phyloP scores from a whole-genome alignment of 140 eudicot genomes.

The Flaveria floridana region DNA sequence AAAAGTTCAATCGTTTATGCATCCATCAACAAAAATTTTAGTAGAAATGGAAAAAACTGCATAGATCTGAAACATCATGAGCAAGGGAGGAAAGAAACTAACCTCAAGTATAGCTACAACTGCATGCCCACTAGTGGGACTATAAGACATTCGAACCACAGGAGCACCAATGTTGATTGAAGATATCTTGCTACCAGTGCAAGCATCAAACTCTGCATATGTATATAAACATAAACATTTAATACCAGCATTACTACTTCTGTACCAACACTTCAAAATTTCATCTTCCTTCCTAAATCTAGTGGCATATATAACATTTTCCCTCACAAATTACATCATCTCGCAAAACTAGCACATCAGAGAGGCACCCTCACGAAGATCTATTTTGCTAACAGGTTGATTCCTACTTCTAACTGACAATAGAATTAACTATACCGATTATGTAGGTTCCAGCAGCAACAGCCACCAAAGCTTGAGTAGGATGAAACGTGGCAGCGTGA shows the following conservation, averaged over 20 bases:
- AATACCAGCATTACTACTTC: not conserved
- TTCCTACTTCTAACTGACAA: conserved; percentile 17
- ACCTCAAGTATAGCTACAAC: conserved; percentile 95
- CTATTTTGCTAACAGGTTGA: conserved; percentile 18
- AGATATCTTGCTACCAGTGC: conserved; percentile 89
- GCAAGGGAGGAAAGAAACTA: conserved; percentile 20
- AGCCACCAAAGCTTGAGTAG: conserved; percentile 74
- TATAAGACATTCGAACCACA: conserved; percentile 88
- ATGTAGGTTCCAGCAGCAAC: conserved; percentile 80
- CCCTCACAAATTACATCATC: conserved; percentile 11
- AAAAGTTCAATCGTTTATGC: conserved; percentile 17
- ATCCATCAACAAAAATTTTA: not conserved
- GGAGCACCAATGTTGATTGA: conserved; percentile 88
- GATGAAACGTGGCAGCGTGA: conserved; percentile 98
- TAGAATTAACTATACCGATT: conserved; percentile 51
- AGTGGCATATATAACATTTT: not conserved
- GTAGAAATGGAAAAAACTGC: not conserved
- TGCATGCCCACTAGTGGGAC: conserved; percentile 86
- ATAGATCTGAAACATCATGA: conserved; percentile 13
- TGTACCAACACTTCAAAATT: conserved; percentile 15
- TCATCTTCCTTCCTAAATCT: conserved; percentile 17
- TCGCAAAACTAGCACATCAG: not conserved
- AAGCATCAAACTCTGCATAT: conserved; percentile 78
- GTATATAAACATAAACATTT: conserved; percentile 9
- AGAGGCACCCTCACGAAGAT: conserved; percentile 18